phyloP scores from a whole-genome alignment of 495 filamentous ascomycete genomes.

The Xylaria longipes region DNA sequence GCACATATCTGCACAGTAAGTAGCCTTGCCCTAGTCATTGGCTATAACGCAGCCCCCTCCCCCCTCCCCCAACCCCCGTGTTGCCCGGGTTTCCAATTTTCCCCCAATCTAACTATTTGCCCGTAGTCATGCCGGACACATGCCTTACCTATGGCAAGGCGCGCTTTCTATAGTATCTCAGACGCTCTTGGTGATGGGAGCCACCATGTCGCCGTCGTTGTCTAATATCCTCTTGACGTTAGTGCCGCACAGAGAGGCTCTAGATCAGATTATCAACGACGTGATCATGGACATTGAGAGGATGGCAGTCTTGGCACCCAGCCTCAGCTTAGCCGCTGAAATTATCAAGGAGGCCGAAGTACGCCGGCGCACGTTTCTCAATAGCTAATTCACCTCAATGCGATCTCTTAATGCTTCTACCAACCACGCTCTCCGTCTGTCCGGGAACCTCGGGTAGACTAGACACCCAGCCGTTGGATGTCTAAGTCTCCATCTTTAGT shows the following conservation, averaged over 20 bases:
- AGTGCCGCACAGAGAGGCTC: conserved; percentile 58
- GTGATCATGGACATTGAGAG: conserved; percentile 75
- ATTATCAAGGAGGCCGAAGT: conserved; percentile 81
- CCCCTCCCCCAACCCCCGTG: background rate
- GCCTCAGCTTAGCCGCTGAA: conserved; percentile 72
- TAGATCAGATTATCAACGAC: conserved; percentile 76
- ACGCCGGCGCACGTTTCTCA: conserved; percentile 62
- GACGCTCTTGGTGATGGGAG: conserved; percentile 80
- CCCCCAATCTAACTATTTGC: conserved; percentile 52
- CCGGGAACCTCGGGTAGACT: conserved; percentile 16
- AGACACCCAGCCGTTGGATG: conserved; percentile 14
- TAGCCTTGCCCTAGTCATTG: conserved; percentile 27
- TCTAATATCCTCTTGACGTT: conserved; percentile 69
- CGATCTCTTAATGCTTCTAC: conserved; percentile 23
- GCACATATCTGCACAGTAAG: conserved; percentile 76
- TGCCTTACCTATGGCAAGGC: conserved; percentile 88
- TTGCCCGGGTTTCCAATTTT: conserved; percentile 30
- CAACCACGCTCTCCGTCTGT: conserved; percentile 29
- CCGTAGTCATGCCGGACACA: conserved; percentile 76
- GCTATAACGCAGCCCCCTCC: background rate
- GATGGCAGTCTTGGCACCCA: conserved; percentile 76
- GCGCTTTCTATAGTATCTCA: conserved; percentile 83
- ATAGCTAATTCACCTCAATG: conserved; percentile 33
- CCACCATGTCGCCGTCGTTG: conserved; percentile 79
- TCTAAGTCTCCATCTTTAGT: background rate